These are phyloP conservation scores for Pythium phragmiticola DNA, from an alignment of 352 stramenopile genomes.

Conservation along the genomic window DNA sequence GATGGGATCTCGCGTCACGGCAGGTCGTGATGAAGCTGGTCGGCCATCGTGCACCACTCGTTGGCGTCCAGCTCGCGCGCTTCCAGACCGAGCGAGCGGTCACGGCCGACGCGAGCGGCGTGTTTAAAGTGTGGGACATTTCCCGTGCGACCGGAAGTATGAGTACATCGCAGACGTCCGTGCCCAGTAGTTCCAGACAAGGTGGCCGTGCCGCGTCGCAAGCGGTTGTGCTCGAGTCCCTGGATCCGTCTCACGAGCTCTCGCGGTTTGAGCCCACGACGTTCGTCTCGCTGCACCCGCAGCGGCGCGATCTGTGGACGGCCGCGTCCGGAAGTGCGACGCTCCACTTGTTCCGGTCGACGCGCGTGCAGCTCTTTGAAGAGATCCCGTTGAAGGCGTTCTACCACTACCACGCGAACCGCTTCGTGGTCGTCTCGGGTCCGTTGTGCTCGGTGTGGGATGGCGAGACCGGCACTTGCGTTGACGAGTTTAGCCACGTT, in stretches of 20 bases:
- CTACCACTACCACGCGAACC: slow-evolving; percentile 67
- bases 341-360: slow-evolving; percentile 55
- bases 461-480: slow-evolving; percentile 46
- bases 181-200: slow-evolving; percentile 3
- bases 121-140: slow-evolving; percentile 89
- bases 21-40: slow-evolving; percentile 65
- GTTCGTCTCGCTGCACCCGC: slow-evolving; percentile 56
- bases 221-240: slow-evolving; percentile 61
- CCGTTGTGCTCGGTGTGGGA: slow-evolving; percentile 75
- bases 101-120: slow-evolving; percentile 64
- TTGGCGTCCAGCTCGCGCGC: slow-evolving; percentile 65
- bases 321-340: slow-evolving; percentile 46
- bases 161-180: slow-evolving; percentile 1
- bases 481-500: slow-evolving; percentile 59
- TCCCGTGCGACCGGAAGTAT: slow-evolving; percentile 30
- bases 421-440: slow-evolving; percentile 62
- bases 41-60: slow-evolving; percentile 71
- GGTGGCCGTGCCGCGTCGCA: slow-evolving; percentile 34
- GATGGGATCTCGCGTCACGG: slow-evolving; percentile 80
- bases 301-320: slow-evolving; percentile 61
- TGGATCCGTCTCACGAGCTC: slow-evolving; percentile 56
- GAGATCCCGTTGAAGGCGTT: slow-evolving; percentile 71
- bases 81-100: slow-evolving; percentile 82
- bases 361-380: slow-evolving; percentile 63
- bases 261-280: slow-evolving; percentile 50